Evolutionary conservation across 2,329 filamentous ascomycete species (phyloP).

Genomic region (Sordariomycetes sp.): DNA sequence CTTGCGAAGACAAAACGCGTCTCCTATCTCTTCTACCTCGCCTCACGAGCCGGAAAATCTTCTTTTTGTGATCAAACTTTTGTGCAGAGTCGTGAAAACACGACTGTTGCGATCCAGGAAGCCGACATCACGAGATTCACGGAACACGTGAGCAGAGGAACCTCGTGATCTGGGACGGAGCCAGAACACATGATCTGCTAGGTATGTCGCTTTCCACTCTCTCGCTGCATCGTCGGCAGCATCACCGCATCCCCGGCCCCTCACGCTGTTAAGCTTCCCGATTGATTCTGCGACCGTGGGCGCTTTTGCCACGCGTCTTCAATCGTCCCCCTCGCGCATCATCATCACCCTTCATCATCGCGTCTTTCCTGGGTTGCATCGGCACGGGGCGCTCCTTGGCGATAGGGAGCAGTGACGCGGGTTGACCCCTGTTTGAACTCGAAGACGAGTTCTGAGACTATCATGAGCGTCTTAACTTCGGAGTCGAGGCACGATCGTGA

Average conservation of each 20-base stretch:
- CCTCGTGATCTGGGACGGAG: conserved; percentile 30
- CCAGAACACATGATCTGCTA: conserved; percentile 33
- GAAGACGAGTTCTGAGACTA: no score
- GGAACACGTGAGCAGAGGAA: conserved; percentile 31
- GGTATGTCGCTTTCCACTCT: conserved; percentile 24
- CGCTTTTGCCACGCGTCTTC: not conserved
- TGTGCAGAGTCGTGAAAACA: no score
- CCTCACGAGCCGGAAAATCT: not conserved
- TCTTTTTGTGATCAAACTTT: no score
- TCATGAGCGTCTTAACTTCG: no score
- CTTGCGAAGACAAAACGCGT: not conserved
- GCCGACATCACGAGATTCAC: conserved; percentile 41
- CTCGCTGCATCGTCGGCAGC: no score
- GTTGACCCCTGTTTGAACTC: no score
- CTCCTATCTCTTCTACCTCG: not conserved
- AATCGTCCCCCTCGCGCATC: not conserved
- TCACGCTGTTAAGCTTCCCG: not conserved
- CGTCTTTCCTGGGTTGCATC: not conserved
- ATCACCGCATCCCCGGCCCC: not conserved
- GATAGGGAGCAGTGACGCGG: no score
- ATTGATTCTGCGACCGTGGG: not conserved
- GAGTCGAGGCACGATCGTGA: no score
- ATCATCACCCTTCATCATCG: not conserved
- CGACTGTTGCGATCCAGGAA: no score
- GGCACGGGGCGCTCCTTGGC: not conserved